phyloP scores from a whole-genome alignment of 805 yeast genomes.

The Hanseniaspora osmophila region DNA sequence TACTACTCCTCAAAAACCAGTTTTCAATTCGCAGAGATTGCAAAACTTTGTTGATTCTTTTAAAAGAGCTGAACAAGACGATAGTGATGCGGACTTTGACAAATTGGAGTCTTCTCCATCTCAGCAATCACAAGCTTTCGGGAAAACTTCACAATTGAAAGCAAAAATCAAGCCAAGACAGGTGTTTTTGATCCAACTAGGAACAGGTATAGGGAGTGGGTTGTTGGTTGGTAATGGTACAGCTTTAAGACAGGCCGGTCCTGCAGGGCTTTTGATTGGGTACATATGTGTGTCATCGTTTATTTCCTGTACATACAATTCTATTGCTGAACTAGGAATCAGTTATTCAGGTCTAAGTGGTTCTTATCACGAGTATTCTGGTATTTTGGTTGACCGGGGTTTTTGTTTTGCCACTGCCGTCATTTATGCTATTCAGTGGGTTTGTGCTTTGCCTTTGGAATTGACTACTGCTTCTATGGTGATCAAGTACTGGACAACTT shows the following conservation, averaged over 20 bases:
- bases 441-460: slow-evolving; percentile 44
- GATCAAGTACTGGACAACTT: slow-evolving; percentile 40
- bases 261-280: slow-evolving; percentile 46
- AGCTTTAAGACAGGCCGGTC: slow-evolving; percentile 47
- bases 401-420: slow-evolving; percentile 41
- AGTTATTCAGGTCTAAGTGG: slow-evolving; percentile 37
- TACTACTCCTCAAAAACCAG: too few species aligned
- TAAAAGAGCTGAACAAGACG: not conserved
- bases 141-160: not conserved
- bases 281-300: slow-evolving; percentile 41
- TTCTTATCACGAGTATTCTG: slow-evolving; percentile 35
- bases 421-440: slow-evolving; percentile 42
- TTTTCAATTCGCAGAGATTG: not conserved
- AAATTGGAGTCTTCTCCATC: not conserved
- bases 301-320: slow-evolving; percentile 43
- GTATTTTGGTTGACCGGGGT: slow-evolving; percentile 41
- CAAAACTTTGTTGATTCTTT: slow-evolving; percentile 4
- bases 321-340: slow-evolving; percentile 39
- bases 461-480: slow-evolving; percentile 47
- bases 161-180: slow-evolving; percentile 21
- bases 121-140: not conserved
- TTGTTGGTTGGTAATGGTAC: slow-evolving; percentile 52
- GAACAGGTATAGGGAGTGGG: slow-evolving; percentile 59
- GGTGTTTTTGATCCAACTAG: slow-evolving; percentile 53
- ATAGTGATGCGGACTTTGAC: not conserved